phyloP scores from a whole-genome alignment of 805 yeast genomes.

The Brettanomyces custersianus region DNA sequence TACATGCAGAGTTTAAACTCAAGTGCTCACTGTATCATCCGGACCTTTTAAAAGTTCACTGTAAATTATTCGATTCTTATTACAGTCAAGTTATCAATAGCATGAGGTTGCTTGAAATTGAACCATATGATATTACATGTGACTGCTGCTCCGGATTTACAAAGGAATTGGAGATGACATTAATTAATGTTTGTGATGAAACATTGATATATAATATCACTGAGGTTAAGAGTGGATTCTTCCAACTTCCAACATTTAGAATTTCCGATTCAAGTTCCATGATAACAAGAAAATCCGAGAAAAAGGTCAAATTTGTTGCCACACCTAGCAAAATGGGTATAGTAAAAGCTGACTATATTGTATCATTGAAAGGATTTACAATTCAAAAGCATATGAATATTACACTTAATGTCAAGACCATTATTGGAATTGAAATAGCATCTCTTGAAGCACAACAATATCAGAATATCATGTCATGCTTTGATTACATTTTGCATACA shows the following conservation, averaged over 20 bases:
- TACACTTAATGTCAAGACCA: constrained; percentile 14
- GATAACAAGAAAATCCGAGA: constrained; percentile 22
- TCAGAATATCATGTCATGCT: constrained; percentile 13
- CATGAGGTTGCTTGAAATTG: constrained; percentile 32
- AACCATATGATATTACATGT: constrained; percentile 33
- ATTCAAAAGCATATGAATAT: constrained; percentile 13
- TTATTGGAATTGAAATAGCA: constrained; percentile 32
- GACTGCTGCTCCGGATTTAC: constrained; percentile 31
- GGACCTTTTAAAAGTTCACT: constrained; percentile 25
- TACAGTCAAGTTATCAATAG: constrained; percentile 16
- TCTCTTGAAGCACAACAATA: constrained; percentile 14
- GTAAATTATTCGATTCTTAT: constrained; percentile 27
- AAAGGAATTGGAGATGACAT: constrained; percentile 16
- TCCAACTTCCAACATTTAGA: constrained; percentile 10
- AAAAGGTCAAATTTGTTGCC: constrained; percentile 16
- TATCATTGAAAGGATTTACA: constrained; percentile 9
- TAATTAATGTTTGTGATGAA: constrained; percentile 30
- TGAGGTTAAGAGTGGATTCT: constrained; percentile 20
- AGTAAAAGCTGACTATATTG: constrained; percentile 10
- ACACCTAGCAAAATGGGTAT: constrained; percentile 9
- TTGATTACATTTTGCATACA: constrained; percentile 11
- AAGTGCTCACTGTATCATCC: constrained; percentile 28
- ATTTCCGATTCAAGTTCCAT: constrained; percentile 1
- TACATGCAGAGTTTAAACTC: constrained; percentile 28
- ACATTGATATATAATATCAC: constrained; percentile 29